Percentiles rank a stretch among this genome's conserved stretches.
These are phyloP conservation scores for Rutstroemia sp. DNA, from an alignment of 2,329 filamentous ascomycete species.

Conservation along the genomic window DNA sequence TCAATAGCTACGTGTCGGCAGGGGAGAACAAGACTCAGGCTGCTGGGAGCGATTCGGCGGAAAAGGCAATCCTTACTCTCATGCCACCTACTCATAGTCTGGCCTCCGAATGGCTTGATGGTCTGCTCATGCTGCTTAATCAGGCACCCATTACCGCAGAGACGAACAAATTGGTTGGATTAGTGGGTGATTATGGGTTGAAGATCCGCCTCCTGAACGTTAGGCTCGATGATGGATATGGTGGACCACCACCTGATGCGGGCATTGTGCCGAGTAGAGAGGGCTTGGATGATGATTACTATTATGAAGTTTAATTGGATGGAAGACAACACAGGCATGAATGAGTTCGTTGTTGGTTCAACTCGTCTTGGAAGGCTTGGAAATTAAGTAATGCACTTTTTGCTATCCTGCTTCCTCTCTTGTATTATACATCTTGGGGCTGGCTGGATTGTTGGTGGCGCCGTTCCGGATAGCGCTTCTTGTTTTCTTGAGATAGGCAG, in stretches of 20 bases:
- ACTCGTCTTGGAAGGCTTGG: neutral
- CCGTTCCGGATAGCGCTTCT: neutral
- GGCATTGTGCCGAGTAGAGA: conserved; percentile 75
- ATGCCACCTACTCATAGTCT: conserved; percentile 73
- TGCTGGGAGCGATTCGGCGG: conserved; percentile 39
- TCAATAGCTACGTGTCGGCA: conserved; percentile 58
- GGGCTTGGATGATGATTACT: conserved; percentile 87
- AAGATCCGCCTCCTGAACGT: conserved; percentile 92
- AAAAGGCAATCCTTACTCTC: conserved; percentile 73
- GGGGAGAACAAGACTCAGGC: conserved; percentile 24
- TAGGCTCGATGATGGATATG: conserved; percentile 69
- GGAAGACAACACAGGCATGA: neutral
- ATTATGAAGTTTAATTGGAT: conserved; percentile 51
- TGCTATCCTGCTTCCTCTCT: no score
- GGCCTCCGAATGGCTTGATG: conserved; percentile 95
- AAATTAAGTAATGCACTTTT: no score
- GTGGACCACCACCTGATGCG: conserved; percentile 46
- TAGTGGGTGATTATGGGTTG: conserved; percentile 84
- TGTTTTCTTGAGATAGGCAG: neutral
- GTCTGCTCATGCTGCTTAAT: conserved; percentile 86
- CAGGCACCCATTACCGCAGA: conserved; percentile 96
- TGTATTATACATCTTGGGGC: neutral
- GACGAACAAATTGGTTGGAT: conserved; percentile 78
- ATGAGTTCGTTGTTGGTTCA: neutral
- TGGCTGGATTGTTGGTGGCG: neutral